phyloP scores from a whole-genome alignment of 2,329 filamentous ascomycete species.

The Trichoderma sp. region DNA sequence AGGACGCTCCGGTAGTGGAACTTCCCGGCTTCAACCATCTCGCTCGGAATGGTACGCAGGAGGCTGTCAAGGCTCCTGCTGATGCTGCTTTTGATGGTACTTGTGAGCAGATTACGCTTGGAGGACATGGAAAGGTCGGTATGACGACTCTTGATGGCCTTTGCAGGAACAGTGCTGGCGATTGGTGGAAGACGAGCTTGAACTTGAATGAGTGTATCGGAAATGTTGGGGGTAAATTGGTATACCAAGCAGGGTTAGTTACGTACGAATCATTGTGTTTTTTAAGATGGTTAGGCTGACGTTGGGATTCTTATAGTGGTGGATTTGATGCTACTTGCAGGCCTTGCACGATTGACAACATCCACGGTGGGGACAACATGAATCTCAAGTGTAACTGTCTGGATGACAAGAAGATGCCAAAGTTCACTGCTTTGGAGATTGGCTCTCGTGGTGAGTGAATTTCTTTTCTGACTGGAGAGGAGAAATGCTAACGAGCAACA shows the following conservation, averaged over 20 bases:
- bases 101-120: conserved; percentile 29
- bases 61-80: not conserved
- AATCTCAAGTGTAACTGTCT: conserved; percentile 29
- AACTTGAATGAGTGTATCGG: conserved; percentile 31
- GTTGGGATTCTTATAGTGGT: conserved; percentile 2
- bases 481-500: not conserved
- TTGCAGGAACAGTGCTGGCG: conserved; percentile 26
- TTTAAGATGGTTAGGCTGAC: not conserved
- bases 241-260: conserved; percentile 20
- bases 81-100: conserved; percentile 17
- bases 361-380: not conserved
- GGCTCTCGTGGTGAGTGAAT: conserved; percentile 19
- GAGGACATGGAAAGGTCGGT: conserved; percentile 26
- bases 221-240: conserved; percentile 25
- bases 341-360: conserved; percentile 26
- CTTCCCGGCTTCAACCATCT: conserved; percentile 15
- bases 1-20: not conserved
- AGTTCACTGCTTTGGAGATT: conserved; percentile 25
- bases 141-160: conserved; percentile 26
- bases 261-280: not conserved
- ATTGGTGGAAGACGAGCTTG: conserved; percentile 30
- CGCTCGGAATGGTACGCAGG: not conserved
- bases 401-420: conserved; percentile 3
- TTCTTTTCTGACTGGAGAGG: not conserved
- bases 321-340: conserved; percentile 29